A percentile compares a stretch with the other conserved stretches of the same genome.
Evolutionary conservation across 768 basidiomycete species (phyloP).

Genomic region (Auriculariales sp.): DNA sequence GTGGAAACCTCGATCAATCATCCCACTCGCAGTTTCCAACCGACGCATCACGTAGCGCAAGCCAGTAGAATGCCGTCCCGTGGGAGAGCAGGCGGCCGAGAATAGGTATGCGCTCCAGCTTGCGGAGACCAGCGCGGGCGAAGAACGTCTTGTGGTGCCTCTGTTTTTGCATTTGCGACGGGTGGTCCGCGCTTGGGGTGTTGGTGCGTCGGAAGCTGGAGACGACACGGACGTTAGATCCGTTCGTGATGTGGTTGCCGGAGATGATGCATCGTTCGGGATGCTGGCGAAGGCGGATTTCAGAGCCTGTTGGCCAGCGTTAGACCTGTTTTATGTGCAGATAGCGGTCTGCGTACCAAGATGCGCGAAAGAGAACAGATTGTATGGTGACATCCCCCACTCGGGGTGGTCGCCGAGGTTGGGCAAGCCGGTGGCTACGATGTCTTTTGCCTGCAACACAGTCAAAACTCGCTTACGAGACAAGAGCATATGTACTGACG

Average conservation of each 20-base stretch:
- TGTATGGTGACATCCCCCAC: constrained; percentile 9
- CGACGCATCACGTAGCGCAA: constrained; percentile 5
- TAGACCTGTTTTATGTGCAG: neutral
- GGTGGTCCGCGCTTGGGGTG: neutral
- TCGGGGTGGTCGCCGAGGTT: constrained; percentile 8
- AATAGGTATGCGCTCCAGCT: constrained; percentile 4
- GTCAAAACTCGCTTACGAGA: neutral
- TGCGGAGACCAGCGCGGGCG: neutral
- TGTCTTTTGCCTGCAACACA: constrained; percentile 5
- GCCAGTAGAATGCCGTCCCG: constrained; percentile 10
- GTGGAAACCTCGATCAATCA: too few species aligned
- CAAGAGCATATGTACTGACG: constrained; percentile 1
- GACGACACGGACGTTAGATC: constrained; percentile 8
- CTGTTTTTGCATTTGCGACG: neutral
- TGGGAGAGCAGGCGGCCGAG: constrained; percentile 8
- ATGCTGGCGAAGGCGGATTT: constrained; percentile 4
- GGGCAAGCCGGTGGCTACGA: constrained; percentile 8
- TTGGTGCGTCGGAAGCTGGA: constrained; percentile 1
- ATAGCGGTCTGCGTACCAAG: constrained; percentile 1
- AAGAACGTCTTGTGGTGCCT: neutral
- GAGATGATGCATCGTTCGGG: constrained; percentile 4
- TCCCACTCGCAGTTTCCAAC: constrained; percentile 9
- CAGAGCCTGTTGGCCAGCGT: constrained; percentile 4
- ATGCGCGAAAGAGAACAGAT: constrained; percentile 9
- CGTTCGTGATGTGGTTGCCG: constrained; percentile 7